phyloP scores from a whole-genome alignment of 129 eudicot genomes.

The Artemisia argyi region DNA sequence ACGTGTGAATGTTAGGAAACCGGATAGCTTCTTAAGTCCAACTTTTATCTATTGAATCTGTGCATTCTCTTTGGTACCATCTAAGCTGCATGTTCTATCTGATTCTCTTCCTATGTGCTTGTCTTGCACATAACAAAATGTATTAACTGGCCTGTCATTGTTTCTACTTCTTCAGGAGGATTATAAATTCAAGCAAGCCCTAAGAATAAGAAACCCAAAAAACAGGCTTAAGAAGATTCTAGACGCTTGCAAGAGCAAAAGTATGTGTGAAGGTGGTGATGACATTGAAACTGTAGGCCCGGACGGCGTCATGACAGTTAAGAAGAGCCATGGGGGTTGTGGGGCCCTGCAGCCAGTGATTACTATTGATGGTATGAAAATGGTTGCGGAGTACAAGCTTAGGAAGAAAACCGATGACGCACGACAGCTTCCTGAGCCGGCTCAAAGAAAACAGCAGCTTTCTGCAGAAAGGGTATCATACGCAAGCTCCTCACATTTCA shows the following conservation, averaged over 20 bases:
- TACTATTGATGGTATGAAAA: slow-evolving; percentile 88
- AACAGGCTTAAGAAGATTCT: slow-evolving; percentile 76
- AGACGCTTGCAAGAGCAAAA: slow-evolving; percentile 86
- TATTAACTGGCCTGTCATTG: neutral
- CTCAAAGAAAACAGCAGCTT: slow-evolving; percentile 82
- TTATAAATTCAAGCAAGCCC: slow-evolving; percentile 86
- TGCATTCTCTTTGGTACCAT: neutral
- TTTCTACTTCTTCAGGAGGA: slow-evolving; percentile 56
- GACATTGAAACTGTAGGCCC: slow-evolving; percentile 75
- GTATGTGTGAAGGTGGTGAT: slow-evolving; percentile 91
- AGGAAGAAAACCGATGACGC: slow-evolving; percentile 83
- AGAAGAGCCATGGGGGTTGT: slow-evolving; percentile 88
- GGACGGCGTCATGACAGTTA: slow-evolving; percentile 65
- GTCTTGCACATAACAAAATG: neutral
- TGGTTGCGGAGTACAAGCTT: slow-evolving; percentile 85
- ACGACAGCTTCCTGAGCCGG: slow-evolving; percentile 94
- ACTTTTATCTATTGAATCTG: neutral
- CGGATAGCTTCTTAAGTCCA: neutral
- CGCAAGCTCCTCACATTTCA: slow-evolving; percentile 7
- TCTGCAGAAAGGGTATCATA: slow-evolving; percentile 79
- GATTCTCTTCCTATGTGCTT: neutral
- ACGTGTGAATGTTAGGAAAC: neutral
- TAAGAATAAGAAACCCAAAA: slow-evolving; percentile 85
- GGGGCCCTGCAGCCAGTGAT: slow-evolving; percentile 96
- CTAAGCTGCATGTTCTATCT: neutral